These are phyloP conservation scores for Backusella mclennaniae DNA, from an alignment of 192 early-diverging fungal genomes.

Conservation along the genomic window DNA sequence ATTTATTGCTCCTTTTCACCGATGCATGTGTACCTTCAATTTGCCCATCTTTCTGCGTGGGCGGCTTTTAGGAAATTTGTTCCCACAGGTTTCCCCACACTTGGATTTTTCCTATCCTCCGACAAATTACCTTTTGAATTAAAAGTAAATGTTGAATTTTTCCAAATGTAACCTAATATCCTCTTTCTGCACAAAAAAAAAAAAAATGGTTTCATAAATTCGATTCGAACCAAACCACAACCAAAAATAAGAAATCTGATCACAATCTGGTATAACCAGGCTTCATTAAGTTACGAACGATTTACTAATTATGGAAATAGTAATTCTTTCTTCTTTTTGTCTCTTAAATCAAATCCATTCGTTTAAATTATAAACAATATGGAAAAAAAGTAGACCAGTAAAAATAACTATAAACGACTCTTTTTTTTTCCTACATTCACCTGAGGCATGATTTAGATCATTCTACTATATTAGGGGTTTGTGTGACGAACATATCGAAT, in stretches of 20 bases:
- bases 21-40: not conserved
- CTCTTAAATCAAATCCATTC: not conserved
- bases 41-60: not conserved
- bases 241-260: not conserved
- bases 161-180: not conserved
- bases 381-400: not conserved
- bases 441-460: not conserved
- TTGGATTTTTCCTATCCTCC: not conserved
- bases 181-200: not conserved
- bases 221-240: not conserved
- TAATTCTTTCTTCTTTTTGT: not conserved
- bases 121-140: not conserved
- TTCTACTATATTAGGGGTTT: not conserved
- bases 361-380: not conserved
- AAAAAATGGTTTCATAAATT: not conserved
- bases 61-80: not conserved
- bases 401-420: not conserved
- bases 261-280: not conserved
- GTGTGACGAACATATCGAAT: slow-evolving; percentile 1
- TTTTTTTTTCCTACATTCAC: not conserved
- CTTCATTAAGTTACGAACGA: not conserved
- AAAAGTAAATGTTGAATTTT: not conserved
- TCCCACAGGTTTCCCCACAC: not conserved
- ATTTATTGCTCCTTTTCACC: slow-evolving; percentile 1
- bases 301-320: not conserved